These are phyloP conservation scores for Imleria badia DNA, from an alignment of 768 basidiomycete species.

Conservation along the genomic window DNA sequence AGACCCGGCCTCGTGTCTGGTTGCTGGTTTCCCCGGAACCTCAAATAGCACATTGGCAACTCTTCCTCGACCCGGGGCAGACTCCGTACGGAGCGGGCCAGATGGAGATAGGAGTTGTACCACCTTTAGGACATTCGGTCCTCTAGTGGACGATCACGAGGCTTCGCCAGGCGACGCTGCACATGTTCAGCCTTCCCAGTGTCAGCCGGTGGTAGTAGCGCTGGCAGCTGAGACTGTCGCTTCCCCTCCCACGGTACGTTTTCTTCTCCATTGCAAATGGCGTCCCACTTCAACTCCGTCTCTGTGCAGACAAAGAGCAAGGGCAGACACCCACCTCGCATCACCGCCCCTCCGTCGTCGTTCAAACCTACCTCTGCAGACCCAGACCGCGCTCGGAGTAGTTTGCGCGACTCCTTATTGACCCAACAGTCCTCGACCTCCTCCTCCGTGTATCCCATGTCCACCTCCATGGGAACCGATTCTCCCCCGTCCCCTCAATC, in stretches of 20 bases:
- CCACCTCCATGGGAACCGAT: conserved; percentile 64
- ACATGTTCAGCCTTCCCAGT: conserved; percentile 1
- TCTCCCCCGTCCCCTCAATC: conserved; percentile 65
- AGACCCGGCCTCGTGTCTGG: conserved; percentile 1
- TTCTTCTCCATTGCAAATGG: conserved; percentile 7
- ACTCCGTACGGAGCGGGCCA: conserved; percentile 6
- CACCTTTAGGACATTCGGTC: conserved; percentile 26
- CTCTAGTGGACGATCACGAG: conserved; percentile 18
- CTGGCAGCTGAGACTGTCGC: conserved; percentile 13
- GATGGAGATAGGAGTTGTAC: conserved; percentile 26
- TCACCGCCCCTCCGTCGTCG: conserved; percentile 36
- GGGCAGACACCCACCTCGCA: conserved; percentile 35
- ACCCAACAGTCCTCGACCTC: conserved; percentile 68
- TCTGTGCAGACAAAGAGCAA: conserved; percentile 34
- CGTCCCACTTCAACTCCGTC: conserved; percentile 16
- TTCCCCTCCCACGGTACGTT: conserved; percentile 23
- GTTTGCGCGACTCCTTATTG: conserved; percentile 51
- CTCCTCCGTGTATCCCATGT: conserved; percentile 76
- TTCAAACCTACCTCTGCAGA: conserved; percentile 30
- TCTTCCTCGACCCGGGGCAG: conserved; percentile 12
- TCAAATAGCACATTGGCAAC: conserved; percentile 10
- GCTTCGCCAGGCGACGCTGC: neutral
- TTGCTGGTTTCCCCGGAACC: conserved; percentile 11
- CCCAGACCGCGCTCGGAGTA: conserved; percentile 48
- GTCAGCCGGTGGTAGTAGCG: conserved; percentile 13